These are phyloP conservation scores for Austroboletus eburneus DNA, from an alignment of 768 basidiomycete species.

Conservation along the genomic window DNA sequence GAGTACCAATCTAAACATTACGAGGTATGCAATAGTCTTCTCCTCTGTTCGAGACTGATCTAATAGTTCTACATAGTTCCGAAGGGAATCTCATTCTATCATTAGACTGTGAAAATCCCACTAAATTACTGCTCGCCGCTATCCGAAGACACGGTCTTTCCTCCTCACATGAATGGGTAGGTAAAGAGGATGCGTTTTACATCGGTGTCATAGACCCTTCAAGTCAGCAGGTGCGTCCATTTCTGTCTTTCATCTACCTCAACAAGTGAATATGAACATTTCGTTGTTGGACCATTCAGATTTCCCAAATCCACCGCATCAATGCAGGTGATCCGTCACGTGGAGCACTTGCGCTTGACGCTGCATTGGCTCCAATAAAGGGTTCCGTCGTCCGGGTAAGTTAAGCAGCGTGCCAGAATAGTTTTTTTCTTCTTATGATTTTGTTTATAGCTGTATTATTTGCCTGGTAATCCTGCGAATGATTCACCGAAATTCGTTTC, in stretches of 20 bases:
- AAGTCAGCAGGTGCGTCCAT: constrained; percentile 10
- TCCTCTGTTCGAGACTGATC: neutral
- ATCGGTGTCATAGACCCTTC: constrained; percentile 38
- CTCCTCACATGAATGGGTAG: constrained; percentile 17
- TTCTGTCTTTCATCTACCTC: neutral
- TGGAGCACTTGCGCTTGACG: constrained; percentile 60
- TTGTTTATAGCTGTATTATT: constrained; percentile 40
- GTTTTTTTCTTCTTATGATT: neutral
- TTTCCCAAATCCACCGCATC: constrained; percentile 50
- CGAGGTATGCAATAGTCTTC: constrained; percentile 38
- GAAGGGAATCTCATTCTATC: constrained; percentile 71
- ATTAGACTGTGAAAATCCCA: constrained; percentile 56
- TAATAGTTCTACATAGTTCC: constrained; percentile 32
- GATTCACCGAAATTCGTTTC: constrained; percentile 1
- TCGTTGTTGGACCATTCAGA: constrained; percentile 23
- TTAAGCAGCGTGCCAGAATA: neutral
- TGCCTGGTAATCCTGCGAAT: constrained; percentile 22
- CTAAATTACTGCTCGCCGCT: constrained; percentile 52
- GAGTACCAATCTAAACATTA: constrained; percentile 45
- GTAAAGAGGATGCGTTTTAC: constrained; percentile 59
- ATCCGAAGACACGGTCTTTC: constrained; percentile 39
- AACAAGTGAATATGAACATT: neutral
- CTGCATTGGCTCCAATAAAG: constrained; percentile 44
- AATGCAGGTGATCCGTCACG: constrained; percentile 70
- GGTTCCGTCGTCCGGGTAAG: constrained; percentile 53